A percentile compares a stretch with the other conserved stretches of the same genome.
Conservation (phyloP, 805 yeast genomes). For the Cyberlindnera subsufficiens region DNA sequence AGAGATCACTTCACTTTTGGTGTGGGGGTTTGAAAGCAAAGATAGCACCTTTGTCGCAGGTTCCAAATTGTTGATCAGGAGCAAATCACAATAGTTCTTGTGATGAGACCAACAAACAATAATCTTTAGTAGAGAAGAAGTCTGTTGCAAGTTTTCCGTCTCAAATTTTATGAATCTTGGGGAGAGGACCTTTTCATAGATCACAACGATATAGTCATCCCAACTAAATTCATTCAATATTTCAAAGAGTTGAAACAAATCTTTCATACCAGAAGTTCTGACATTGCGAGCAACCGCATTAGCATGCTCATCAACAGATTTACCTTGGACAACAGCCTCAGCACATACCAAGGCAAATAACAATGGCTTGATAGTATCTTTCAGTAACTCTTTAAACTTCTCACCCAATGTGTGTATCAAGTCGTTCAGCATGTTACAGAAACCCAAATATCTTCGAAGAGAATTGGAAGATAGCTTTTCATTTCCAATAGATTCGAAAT, state of each 20-base stretch:
- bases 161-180: slow-evolving; percentile 69
- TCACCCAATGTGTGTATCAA: slow-evolving; percentile 54
- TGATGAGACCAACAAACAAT: slow-evolving; percentile 53
- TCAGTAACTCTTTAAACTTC: slow-evolving; percentile 41
- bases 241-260: slow-evolving; percentile 51
- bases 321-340: slow-evolving; percentile 32
- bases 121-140: slow-evolving; percentile 68
- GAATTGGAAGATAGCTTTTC: slow-evolving; percentile 24
- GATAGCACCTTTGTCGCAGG: slow-evolving; percentile 52
- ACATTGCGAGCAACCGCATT: slow-evolving; percentile 42
- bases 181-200: slow-evolving; percentile 48
- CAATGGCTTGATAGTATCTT: slow-evolving; percentile 30
- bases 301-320: slow-evolving; percentile 15
- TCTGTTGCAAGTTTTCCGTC: slow-evolving; percentile 73
- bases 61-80: slow-evolving; percentile 49
- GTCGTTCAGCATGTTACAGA: slow-evolving; percentile 53
- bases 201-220: slow-evolving; percentile 41
- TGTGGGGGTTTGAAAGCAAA: slow-evolving; percentile 45
- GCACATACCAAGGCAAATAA: slow-evolving; percentile 40
- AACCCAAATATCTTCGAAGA: slow-evolving; percentile 56
- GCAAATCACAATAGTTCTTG: slow-evolving; percentile 40
- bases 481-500: slow-evolving; percentile 11
- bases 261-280: slow-evolving; percentile 64
- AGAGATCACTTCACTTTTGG: slow-evolving; percentile 61
- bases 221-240: slow-evolving; percentile 53